Conservation (phyloP, 495 filamentous ascomycete genomes). For the Articulospora tetracladia region DNA sequence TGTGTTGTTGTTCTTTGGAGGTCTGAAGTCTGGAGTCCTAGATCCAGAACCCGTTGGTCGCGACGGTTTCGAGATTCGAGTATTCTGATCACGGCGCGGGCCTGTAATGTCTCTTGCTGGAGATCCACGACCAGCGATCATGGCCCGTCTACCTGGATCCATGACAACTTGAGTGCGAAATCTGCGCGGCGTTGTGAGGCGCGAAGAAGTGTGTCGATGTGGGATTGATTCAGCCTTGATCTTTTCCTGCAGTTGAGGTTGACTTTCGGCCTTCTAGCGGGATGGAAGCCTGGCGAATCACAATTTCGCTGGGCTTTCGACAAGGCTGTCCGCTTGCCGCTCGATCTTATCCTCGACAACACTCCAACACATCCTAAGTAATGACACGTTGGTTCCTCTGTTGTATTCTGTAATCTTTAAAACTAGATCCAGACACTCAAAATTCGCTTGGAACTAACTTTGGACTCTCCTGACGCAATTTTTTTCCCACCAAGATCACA, state of each 20-base stretch:
- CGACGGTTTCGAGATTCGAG: slow-evolving; percentile 22
- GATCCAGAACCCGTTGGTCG: slow-evolving; percentile 10
- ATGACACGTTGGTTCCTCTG: too few species aligned
- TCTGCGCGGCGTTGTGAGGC: neutral
- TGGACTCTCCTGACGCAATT: too few species aligned
- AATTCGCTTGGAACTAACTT: too few species aligned
- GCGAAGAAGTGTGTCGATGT: neutral
- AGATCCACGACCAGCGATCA: slow-evolving; percentile 20
- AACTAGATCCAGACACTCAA: too few species aligned
- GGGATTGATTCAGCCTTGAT: neutral
- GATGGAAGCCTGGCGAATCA: neutral
- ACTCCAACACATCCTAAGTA: neutral
- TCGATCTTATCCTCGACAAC: neutral
- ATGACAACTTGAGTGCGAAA: slow-evolving; percentile 2
- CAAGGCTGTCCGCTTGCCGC: neutral
- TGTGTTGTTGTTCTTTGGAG: slow-evolving; percentile 50
- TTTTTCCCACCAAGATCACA: too few species aligned
- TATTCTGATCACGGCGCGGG: slow-evolving; percentile 22
- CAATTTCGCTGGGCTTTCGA: neutral
- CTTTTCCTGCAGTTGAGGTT: neutral
- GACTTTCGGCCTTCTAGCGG: neutral
- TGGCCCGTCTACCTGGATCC: slow-evolving; percentile 25
- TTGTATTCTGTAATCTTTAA: too few species aligned
- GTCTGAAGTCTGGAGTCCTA: slow-evolving; percentile 24
- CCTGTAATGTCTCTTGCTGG: slow-evolving; percentile 23